Evolutionary conservation across 306 rosid species (phyloP).

Genomic region (Castanea crenata): DNA sequence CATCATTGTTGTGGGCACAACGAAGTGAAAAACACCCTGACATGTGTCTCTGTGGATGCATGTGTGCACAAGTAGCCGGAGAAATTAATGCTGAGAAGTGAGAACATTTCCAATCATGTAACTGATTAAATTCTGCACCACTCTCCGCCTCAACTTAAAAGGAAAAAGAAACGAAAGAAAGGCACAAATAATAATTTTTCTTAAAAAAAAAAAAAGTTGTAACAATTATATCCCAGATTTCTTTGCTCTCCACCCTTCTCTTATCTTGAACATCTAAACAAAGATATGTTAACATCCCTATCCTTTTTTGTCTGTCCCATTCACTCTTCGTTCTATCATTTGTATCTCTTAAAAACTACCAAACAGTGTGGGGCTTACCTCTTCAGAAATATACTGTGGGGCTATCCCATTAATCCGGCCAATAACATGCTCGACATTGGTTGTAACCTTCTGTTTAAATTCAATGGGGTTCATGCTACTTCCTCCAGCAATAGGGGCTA

Average conservation of each 20-base stretch:
- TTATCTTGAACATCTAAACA: background rate
- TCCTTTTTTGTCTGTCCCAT: background rate
- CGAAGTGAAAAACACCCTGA: background rate
- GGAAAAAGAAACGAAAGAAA: too few species aligned
- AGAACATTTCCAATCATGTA: too few species aligned
- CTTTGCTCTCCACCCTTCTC: background rate
- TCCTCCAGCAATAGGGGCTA: constrained; percentile 76
- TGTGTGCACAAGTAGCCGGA: too few species aligned
- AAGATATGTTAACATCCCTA: background rate
- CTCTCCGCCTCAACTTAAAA: too few species aligned
- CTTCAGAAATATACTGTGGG: constrained; percentile 87
- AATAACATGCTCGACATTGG: constrained; percentile 84
- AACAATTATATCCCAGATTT: background rate
- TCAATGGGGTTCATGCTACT: constrained; percentile 74
- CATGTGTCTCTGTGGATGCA: background rate
- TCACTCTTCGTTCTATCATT: background rate
- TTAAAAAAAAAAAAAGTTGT: background rate
- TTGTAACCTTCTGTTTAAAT: constrained; percentile 82
- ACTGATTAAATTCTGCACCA: too few species aligned
- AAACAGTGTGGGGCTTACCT: constrained; percentile 48
- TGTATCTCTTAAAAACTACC: background rate
- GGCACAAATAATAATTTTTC: too few species aligned
- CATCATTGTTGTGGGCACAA: background rate
- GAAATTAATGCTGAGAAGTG: too few species aligned
- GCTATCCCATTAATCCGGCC: constrained; percentile 71